phyloP scores from a whole-genome alignment of 768 basidiomycete species.

The Serendipita sp. region DNA sequence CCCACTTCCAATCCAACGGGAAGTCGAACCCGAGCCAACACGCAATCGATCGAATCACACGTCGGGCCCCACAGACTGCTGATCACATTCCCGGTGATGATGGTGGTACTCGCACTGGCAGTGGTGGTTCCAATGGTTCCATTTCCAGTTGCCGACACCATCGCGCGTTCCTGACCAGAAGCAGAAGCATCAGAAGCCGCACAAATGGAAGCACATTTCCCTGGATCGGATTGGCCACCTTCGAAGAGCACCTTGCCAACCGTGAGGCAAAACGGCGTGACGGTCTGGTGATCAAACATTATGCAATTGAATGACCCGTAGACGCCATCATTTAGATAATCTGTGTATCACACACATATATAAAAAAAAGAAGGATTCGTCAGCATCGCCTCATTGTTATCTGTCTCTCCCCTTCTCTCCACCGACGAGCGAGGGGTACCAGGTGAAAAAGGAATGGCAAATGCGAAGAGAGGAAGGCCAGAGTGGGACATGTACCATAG shows the following conservation, averaged over 20 bases:
- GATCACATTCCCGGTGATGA: conserved; percentile 12
- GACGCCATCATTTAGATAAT: conserved; percentile 99
- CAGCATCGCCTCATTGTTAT: too few relatives aligned
- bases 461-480: conserved; percentile 12
- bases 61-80: conserved; percentile 96
- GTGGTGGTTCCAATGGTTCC: background rate
- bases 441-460: conserved; percentile 1
- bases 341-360: conserved; percentile 24
- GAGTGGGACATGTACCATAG: background rate
- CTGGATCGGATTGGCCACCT: background rate
- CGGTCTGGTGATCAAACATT: conserved; percentile 89
- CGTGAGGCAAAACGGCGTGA: conserved; percentile 52
- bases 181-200: background rate
- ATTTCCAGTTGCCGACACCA: too few relatives aligned
- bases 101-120: conserved; percentile 17
- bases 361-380: background rate
- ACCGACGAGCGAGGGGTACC: background rate
- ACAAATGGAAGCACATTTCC: too few relatives aligned
- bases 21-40: conserved; percentile 45
- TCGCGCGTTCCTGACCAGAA: background rate
- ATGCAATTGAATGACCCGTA: conserved; percentile 96
- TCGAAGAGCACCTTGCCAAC: conserved; percentile 6
- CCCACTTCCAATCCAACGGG: conserved; percentile 67
- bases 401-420: too few relatives aligned
- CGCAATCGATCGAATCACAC: conserved; percentile 94